Evolutionary conservation across 2,329 filamentous ascomycete genomes (phyloP), one percentile per base, ranked within the genome.

Genomic region (Diaporthe sp.): DNA sequence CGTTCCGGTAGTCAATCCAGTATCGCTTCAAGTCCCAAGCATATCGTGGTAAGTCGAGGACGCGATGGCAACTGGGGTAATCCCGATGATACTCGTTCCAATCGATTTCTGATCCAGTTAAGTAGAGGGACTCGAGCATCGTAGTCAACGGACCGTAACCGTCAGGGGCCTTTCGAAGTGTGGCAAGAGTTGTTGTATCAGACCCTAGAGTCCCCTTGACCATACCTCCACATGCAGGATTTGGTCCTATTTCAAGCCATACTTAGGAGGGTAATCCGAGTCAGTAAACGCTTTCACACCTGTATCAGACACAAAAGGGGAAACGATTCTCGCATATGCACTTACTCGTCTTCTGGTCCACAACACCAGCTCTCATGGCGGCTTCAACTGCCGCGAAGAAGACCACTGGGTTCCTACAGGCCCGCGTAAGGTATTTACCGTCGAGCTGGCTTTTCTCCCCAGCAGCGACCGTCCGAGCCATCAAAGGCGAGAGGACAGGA

Each of bases 401-500:
- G 17, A 67, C 61, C 1, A 67, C 61, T 4, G 61, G 61, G 19
- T 67, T 67, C 17, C 61, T 49, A 19, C 61, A 67, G 17, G 61
- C 61, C 34, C 67, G 31, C 17, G 67, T 53, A 5, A 70, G 49
- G 39, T 70, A 70, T 15, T 42, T 70, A 3, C 49, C 51, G n/a
- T 42, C 59, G 90, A 87, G 65, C 28, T 71, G 68, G 28, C 44
- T 25, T 8, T 25, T 25, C 13, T 74, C 73, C 85, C 86, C 73
- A 89, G 28, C 25, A n/a, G 42, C n/a, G 2, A 94, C 87, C 74
- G 93, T 87, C 39, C 89, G 87, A 9, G 90, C 91, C 58, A 88
- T 87, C 2, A 94, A 86, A 25, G 94, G 91, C 31, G 93, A 96
- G 53, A 96, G 87, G 42, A 95, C 85, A 34, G 91, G 90, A 2